Evolutionary conservation across 805 yeast genomes (phyloP), one percentile per base, ranked within the genome.

Genomic region (Candida xyloterini): DNA sequence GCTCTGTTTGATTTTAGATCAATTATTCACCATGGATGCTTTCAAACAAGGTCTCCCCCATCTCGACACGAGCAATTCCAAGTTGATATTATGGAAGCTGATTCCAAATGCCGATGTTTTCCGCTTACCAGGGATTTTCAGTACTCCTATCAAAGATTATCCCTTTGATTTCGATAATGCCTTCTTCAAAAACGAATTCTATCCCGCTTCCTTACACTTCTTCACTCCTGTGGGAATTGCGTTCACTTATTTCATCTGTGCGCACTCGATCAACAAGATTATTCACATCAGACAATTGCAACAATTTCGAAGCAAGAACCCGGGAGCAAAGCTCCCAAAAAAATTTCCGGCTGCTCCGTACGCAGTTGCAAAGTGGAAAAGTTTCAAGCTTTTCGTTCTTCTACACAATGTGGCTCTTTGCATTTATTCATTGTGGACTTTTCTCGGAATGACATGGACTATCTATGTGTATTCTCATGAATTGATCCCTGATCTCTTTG

Each of bases 341-440:
- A 56, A 60, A 42, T 57, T 77, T 37, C 73, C 75, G 5, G 64
- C 81, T 4, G 81, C 76, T 15, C 87, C 89, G 2, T 67, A 65
- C 40, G 39, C 56, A 8, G 58, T 82, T 34, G 66, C 84, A 10
- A 65, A 61, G 22, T 62, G 72, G 13, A 37, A 44, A 3, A 27
- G 59, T 10, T 81, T 82, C 69, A 75, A 74, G 55, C 33, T 61
- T 23, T 69, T 80, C 36, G 86, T 81, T 20, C 57, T 81, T 11
- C 48, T 76, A 28, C 89, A 81, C 62, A 81, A 81, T 55, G 48
- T 78, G 15, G 70, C 74, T 30, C 70, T 81, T 26, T 81, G 87
- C 56, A 63, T 65, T n/a, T 81, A 80, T 61, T 80, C 86, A 3
- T 71, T 73, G 22, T 81, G 86, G 86, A 80, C 88, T 7, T 80